A percentile compares a stretch with the other conserved stretches of the same genome.
Evolutionary conservation across 257 asterid species (phyloP).

Genomic region (Solanum pennellii): DNA sequence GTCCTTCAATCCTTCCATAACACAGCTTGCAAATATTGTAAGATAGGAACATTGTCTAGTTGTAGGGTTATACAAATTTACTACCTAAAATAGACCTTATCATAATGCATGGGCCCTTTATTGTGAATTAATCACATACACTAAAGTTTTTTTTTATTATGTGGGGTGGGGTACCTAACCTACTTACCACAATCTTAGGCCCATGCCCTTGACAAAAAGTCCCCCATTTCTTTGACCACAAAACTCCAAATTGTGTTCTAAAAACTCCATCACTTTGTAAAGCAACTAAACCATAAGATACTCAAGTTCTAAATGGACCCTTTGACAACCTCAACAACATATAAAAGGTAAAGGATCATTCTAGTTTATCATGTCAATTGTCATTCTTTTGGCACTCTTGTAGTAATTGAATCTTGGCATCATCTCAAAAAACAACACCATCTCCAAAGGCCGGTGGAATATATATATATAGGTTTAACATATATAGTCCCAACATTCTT

Average conservation of each 20-base stretch:
- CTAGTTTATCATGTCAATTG: background rate
- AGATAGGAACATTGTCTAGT: background rate
- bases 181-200: background rate
- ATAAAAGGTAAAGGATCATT: background rate
- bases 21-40: background rate
- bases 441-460: background rate
- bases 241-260: background rate
- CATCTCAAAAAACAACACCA: background rate
- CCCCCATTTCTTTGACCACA: slow-evolving; percentile 1
- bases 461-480: background rate
- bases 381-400: background rate
- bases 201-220: background rate
- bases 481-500: background rate
- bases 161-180: slow-evolving; percentile 3
- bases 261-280: background rate
- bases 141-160: background rate
- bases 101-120: slow-evolving; percentile 12
- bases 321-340: background rate
- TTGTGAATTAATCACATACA: slow-evolving; percentile 4
- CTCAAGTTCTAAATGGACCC: background rate
- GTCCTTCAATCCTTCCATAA: background rate
- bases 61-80: background rate
- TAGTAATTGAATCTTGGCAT: background rate
- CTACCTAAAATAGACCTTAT: background rate
- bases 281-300: background rate